Conservation (phyloP, 2,329 filamentous ascomycete genomes). For the Fusarium abutilonis region DNA sequence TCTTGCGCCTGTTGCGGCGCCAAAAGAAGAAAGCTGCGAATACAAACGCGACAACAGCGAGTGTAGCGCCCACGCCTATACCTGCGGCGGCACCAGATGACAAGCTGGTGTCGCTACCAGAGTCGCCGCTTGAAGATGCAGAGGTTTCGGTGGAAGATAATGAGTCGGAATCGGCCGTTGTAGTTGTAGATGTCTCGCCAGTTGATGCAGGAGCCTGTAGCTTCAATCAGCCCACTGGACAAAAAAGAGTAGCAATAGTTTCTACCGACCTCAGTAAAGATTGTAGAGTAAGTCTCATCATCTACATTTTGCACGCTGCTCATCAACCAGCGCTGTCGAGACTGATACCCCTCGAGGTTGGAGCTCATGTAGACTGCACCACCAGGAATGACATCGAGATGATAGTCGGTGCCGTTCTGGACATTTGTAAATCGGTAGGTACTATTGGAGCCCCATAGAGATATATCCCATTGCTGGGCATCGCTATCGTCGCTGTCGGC, state of each 20-base stretch:
- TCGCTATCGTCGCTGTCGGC: constrained; percentile 38
- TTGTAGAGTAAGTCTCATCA: constrained; percentile 49
- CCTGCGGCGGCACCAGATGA: constrained; percentile 24
- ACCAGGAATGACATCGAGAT: constrained; percentile 48
- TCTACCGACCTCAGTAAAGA: constrained; percentile 30
- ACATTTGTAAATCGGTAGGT: constrained; percentile 48
- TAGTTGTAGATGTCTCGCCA: not conserved
- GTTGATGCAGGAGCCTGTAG: constrained; percentile 12
- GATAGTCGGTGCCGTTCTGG: constrained; percentile 47
- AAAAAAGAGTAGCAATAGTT: fast-evolving
- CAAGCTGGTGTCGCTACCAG: not conserved
- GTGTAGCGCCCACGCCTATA: constrained; percentile 7
- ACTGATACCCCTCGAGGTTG: constrained; percentile 40
- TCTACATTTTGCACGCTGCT: constrained; percentile 46
- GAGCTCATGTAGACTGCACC: constrained; percentile 48
- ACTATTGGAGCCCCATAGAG: constrained; percentile 43
- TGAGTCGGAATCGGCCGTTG: constrained; percentile 2
- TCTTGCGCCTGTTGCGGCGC: constrained; percentile 20
- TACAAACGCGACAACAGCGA: constrained; percentile 12
- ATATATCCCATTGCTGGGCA: constrained; percentile 50
- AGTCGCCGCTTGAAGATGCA: not conserved
- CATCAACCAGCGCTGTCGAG: constrained; percentile 50
- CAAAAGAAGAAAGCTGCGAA: constrained; percentile 24
- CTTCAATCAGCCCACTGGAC: not conserved
- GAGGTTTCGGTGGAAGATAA: not conserved